Percentiles rank a stretch among this genome's conserved stretches.
Conservation (phyloP, 345 rosid species). For the Arabidopsis thaliana region DNA sequence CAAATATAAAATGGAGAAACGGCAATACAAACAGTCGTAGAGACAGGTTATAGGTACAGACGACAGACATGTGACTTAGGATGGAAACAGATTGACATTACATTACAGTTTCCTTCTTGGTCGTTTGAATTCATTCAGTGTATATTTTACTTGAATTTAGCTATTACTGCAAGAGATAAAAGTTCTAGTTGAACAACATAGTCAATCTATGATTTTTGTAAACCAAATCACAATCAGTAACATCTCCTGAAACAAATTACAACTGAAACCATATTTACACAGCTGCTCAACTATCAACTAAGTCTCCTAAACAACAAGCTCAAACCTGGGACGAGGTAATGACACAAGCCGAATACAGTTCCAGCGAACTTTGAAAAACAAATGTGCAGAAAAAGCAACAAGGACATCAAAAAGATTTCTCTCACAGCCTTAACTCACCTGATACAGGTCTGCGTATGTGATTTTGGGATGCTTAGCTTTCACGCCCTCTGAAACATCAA, state of each 20-base stretch:
- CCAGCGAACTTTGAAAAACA: background rate
- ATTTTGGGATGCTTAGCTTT: constrained; percentile 81
- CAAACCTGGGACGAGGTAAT: constrained; percentile 3
- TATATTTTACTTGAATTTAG: background rate
- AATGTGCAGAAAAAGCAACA: background rate
- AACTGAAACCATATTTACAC: background rate
- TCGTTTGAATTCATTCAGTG: background rate
- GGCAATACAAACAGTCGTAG: background rate
- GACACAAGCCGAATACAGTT: background rate
- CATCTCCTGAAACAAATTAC: background rate
- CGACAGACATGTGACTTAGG: background rate
- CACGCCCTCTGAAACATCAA: constrained; percentile 67
- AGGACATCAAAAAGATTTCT: background rate
- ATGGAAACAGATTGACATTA: too few relatives aligned
- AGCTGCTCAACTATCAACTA: background rate
- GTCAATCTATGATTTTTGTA: background rate
- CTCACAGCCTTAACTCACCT: constrained; percentile 30
- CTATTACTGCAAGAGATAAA: background rate
- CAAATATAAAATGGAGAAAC: background rate
- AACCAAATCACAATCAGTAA: background rate
- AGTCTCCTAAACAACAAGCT: background rate
- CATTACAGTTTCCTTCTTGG: background rate
- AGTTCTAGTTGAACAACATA: background rate
- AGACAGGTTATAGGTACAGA: background rate
- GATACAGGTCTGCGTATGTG: constrained; percentile 68